These are phyloP conservation scores for Alnus glutinosa DNA, from an alignment of 306 rosid genomes.

Conservation along the genomic window DNA sequence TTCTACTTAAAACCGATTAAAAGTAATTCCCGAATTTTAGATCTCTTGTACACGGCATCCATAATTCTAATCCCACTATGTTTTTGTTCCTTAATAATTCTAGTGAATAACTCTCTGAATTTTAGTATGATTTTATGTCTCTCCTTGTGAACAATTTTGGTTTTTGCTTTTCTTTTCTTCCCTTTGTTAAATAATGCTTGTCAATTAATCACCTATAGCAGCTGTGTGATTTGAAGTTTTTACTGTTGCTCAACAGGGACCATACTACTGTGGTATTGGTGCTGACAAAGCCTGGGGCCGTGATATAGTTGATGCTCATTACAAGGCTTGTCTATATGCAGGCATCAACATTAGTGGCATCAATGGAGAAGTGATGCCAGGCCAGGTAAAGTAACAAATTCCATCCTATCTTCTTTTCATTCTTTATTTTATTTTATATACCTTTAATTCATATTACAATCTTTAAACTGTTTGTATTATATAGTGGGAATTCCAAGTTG, in stretches of 20 bases:
- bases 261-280: slow-evolving; percentile 79
- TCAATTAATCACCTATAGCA: not conserved
- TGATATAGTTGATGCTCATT: slow-evolving; percentile 78
- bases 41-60: not conserved
- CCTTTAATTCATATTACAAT: not conserved
- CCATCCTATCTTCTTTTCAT: not conserved
- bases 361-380: slow-evolving; percentile 97
- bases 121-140: not conserved
- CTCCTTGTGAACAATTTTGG: not conserved
- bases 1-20: not conserved
- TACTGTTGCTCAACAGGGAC: slow-evolving; percentile 54
- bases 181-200: not conserved
- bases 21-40: not conserved
- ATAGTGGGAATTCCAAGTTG: slow-evolving; percentile 98
- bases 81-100: not conserved
- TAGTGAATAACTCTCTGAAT: not conserved
- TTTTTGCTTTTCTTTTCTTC: not conserved
- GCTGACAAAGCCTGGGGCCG: slow-evolving; percentile 93
- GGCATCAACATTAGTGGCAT: slow-evolving; percentile 88
- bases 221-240: not conserved
- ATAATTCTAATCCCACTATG: not conserved
- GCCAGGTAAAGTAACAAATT: slow-evolving; percentile 50
- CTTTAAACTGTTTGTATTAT: slow-evolving; percentile 9
- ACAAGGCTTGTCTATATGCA: slow-evolving; percentile 86
- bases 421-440: not conserved